Evolutionary conservation across 306 rosid species (phyloP).

Genomic region (Morella rubra): DNA sequence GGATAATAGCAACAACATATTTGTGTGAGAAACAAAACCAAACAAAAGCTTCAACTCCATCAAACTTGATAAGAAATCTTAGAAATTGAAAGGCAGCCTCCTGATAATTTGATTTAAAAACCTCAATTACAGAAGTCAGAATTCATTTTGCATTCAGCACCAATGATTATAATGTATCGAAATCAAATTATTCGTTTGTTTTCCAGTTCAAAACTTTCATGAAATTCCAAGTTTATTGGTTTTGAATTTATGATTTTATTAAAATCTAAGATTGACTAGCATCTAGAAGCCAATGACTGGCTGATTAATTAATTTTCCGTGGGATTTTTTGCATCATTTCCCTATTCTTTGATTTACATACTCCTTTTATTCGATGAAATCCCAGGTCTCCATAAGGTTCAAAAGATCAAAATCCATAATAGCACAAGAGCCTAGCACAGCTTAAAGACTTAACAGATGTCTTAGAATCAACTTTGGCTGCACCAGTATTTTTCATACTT

Average conservation of each 20-base stretch:
- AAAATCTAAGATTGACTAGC: neutral
- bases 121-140: neutral
- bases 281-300: neutral
- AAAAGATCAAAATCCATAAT: neutral
- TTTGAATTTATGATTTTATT: neutral
- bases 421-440: neutral
- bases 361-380: neutral
- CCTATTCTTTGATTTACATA: neutral
- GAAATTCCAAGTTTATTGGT: neutral
- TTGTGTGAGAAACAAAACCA: neutral
- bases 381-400: neutral
- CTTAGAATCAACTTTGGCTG: slow-evolving; percentile 1
- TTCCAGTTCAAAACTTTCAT: neutral
- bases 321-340: neutral
- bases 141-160: neutral
- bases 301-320: neutral
- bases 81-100: neutral
- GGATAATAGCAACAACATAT: neutral
- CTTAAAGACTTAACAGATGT: neutral
- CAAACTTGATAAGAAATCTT: neutral
- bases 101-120: neutral
- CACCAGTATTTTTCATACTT: slow-evolving; percentile 39
- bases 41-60: neutral
- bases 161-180: neutral
- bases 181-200: neutral